A percentile compares a stretch with the other conserved stretches of the same genome.
Conservation (phyloP, 179 eudicot species). For the Beta macrorhiza region DNA sequence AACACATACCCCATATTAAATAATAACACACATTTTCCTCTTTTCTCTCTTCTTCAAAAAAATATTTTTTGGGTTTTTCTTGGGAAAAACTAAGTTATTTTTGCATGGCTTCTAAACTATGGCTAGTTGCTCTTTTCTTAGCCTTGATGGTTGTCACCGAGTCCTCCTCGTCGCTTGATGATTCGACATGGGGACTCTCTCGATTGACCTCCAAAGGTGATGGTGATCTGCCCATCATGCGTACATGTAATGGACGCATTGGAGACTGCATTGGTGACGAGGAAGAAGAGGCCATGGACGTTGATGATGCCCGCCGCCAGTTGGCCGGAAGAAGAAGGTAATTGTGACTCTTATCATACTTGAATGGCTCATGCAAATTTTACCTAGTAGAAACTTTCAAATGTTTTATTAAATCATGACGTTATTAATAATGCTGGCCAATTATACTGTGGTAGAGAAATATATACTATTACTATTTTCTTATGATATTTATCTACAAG, state of each 20-base stretch:
- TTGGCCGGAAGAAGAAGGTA: constrained; percentile 19
- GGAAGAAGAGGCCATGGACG: constrained; percentile 23
- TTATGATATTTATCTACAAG: no score
- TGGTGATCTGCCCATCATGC: constrained; percentile 18
- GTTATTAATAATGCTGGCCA: not conserved
- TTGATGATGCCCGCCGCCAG: constrained; percentile 24
- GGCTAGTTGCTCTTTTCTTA: constrained; percentile 19
- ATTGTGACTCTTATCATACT: not conserved
- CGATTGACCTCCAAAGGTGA: constrained; percentile 18
- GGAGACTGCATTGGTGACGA: constrained; percentile 32
- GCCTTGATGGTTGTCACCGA: constrained; percentile 27
- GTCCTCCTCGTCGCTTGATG: constrained; percentile 17
- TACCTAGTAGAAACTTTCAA: not conserved
- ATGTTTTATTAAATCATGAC: not conserved
- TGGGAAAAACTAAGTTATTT: not conserved
- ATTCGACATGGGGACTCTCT: constrained; percentile 23
- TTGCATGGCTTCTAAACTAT: constrained; percentile 31
- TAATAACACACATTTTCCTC: not conserved
- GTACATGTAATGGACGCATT: constrained; percentile 23
- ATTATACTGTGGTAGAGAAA: no score
- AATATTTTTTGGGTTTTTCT: not conserved
- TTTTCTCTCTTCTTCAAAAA: constrained; percentile 23
- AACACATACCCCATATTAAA: constrained; percentile 3
- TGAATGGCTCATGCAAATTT: not conserved
- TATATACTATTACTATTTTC: no score